Base-by-base conservation (phyloP, 352 stramenopile species). In the Plasmopara halstedii region DNA sequence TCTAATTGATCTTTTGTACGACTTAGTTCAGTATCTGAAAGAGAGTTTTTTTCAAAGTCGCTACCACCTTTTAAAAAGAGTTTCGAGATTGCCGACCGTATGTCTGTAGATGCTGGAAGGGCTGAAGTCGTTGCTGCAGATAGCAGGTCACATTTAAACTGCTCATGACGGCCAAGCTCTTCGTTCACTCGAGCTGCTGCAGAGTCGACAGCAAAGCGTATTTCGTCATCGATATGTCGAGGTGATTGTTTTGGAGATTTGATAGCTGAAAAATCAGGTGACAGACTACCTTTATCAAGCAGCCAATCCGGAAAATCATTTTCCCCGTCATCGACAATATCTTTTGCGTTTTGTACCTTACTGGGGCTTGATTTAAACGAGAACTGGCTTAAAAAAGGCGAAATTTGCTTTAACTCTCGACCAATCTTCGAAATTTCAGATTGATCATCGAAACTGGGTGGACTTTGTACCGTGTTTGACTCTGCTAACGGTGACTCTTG, bases 161-260 rank as follows among this genome's bases (percentile, higher is more conserved):
- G 41, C 9, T 82, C 62, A 8, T 64, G 53, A 13, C 63, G 56
- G 22, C 69, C 45, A 20, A 64, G 51, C 5, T 78, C 64, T 22
- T 62, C 53, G 1, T 64, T 44, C 6, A 83, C 70, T 6, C 63
- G 58, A 8, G 52, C 51, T 2, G 61, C 66, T 6, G 72, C 75
- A 6, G 72, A 73, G 45, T 78, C 64, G 21, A 87, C 62, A 14
- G 72, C 75, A 18, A 57, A 25, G 6, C 61, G 72, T 25, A 87
- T 87, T 27, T 87, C 70, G 3, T 74, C 50, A 26, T 82, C 70
- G 13, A 87, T 78, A 29, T 80, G 60, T 38, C 76, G 70, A 1
- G 62, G 63, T 5, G 58, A 69, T 29, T 53, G 56, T 11, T 52
- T 45, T 1, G 67, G 38, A 23, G n/a, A n/a, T 45, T 62, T 62